Evolutionary conservation across 495 filamentous ascomycete genomes (phyloP), one percentile per base, ranked within the genome.

Genomic region (Umbilicaria muhlenbergii): DNA sequence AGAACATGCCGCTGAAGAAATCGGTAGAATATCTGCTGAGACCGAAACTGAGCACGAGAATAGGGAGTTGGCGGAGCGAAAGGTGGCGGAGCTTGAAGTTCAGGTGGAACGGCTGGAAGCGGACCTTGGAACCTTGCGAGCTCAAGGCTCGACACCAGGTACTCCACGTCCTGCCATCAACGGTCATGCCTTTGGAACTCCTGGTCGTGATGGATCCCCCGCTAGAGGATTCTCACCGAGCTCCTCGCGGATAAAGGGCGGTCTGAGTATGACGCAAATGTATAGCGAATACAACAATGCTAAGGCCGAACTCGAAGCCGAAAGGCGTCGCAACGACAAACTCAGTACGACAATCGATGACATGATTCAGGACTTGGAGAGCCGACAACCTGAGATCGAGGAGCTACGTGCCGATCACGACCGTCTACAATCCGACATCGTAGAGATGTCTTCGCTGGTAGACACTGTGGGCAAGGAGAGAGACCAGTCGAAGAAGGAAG

Each of bases 1-100:
- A 56, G 83, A 92, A 34, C 80, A 86, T 51, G 78, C 80, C 6
- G 81, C 84, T 15, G 79, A 83, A 32, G 83, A 92, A 51, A 70
- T 95, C 41, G 81, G 84, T 11, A 71, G 76, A 37, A 63, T 89
- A 21, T 77, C 78, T 39, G 79, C 86, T 35, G 86, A 91, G 57
- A 63, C 83, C 14, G 86, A 94, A 52, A 81, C 82, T 0, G 86
- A 91, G 49, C 80, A 80, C 48, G 59, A 71, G 11, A 81, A 85
- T 44, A 80, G 78, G 44, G 69, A 78, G 37, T 71, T 74, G 36
- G 73, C 78, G 1, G 83, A 92, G 58, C 67, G 69, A 39, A 74
- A 76, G 48, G 63, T 84, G 43, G 70, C 72, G 11, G 83, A 93
- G 48, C 73, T 95, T 8, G 86, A 94, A 61, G 61, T 72, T 7